Percentiles rank a stretch among this genome's conserved stretches.
phyloP scores from a whole-genome alignment of 2,329 filamentous ascomycete genomes.

The Anthostomella pinea region DNA sequence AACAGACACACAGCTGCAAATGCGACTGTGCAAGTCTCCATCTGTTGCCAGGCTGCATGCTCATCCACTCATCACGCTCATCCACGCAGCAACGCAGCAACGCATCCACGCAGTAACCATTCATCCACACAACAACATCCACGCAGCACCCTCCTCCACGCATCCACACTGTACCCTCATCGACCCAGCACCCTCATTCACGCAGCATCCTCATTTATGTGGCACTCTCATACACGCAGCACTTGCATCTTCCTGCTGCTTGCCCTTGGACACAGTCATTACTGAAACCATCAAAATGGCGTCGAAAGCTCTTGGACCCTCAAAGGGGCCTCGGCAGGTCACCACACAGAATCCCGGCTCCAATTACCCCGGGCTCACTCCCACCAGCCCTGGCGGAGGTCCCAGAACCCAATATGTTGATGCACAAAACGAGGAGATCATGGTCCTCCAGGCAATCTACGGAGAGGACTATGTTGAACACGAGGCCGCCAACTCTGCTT shows the following conservation, averaged over 20 bases:
- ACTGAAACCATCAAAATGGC: constrained; percentile 45
- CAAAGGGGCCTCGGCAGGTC: constrained; percentile 46
- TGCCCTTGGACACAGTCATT: constrained; percentile 14
- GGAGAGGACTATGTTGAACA: constrained; percentile 81
- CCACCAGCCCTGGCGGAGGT: constrained; percentile 39
- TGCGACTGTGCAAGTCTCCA: constrained; percentile 43
- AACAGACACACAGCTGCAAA: constrained; percentile 50
- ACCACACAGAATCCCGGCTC: constrained; percentile 42
- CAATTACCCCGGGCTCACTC: constrained; percentile 51
- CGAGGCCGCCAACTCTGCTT: constrained; percentile 68
- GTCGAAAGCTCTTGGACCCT: constrained; percentile 46
- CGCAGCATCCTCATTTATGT: not conserved
- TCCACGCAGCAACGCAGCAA: too few relatives aligned
- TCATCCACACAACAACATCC: too few relatives aligned
- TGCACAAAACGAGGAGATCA: constrained; percentile 82
- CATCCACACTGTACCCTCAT: too few relatives aligned
- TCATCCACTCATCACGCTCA: too few relatives aligned
- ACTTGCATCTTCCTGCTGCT: not conserved
- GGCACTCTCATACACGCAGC: not conserved
- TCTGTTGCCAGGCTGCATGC: too few relatives aligned
- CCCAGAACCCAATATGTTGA: constrained; percentile 69
- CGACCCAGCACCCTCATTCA: too few relatives aligned
- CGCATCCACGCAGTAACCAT: too few relatives aligned
- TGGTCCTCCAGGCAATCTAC: constrained; percentile 84
- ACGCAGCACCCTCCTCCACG: too few relatives aligned